Conservation (phyloP, 345 rosid genomes). For the Eucalyptus marginata region DNA sequence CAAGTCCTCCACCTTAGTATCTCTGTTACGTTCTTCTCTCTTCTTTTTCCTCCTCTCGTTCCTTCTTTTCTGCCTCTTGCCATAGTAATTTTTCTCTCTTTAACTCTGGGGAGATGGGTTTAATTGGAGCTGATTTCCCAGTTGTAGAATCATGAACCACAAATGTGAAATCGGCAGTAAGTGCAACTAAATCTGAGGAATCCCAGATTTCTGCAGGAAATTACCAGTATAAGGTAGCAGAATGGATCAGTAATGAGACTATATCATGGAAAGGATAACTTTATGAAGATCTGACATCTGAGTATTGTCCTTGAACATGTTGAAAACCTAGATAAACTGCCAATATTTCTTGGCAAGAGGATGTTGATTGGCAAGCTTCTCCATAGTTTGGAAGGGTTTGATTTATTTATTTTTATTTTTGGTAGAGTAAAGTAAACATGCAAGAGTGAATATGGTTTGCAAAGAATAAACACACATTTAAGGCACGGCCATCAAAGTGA, state of each 20-base stretch:
- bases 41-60: neutral
- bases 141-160: slow-evolving; percentile 75
- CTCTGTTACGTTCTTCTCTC: too few species aligned
- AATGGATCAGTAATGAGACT: neutral
- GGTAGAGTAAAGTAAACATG: too few species aligned
- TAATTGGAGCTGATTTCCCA: slow-evolving; percentile 71
- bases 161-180: slow-evolving; percentile 69
- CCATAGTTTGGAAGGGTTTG: too few species aligned
- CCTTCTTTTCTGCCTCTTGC: slow-evolving; percentile 26
- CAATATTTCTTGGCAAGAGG: too few species aligned
- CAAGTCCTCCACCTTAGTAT: too few species aligned
- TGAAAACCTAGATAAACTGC: neutral
- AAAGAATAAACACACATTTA: too few species aligned
- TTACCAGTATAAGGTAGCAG: neutral
- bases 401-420: too few species aligned
- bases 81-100: slow-evolving; percentile 50
- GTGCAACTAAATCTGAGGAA: slow-evolving; percentile 39
- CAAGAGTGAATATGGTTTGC: too few species aligned
- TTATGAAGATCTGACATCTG: neutral
- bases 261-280: neutral
- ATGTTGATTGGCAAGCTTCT: too few species aligned
- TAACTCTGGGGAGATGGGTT: slow-evolving; percentile 51
- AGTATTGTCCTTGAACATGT: neutral
- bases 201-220: slow-evolving; percentile 19
- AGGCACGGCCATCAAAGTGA: too few species aligned